A percentile compares a stretch with the other conserved stretches of the same genome.
These are phyloP conservation scores for Coemansia biformis DNA, from an alignment of 192 early-diverging fungal species.

Conservation along the genomic window DNA sequence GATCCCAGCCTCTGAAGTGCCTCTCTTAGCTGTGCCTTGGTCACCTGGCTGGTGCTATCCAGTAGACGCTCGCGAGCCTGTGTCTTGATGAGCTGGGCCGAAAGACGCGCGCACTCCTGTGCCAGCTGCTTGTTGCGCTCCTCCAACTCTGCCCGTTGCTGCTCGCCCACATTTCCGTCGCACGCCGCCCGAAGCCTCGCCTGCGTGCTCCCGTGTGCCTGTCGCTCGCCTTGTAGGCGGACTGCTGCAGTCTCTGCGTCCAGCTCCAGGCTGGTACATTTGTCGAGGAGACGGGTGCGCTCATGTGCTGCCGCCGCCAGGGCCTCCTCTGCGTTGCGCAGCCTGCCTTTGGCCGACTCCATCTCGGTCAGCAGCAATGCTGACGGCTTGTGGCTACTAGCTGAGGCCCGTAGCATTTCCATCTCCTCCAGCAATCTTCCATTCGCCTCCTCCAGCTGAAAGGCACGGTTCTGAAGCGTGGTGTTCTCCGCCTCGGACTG, in stretches of 20 bases:
- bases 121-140: not conserved
- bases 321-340: not conserved
- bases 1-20: constrained; percentile 5
- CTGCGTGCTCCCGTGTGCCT: constrained; percentile 1
- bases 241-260: not conserved
- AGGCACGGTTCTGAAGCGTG: too few relatives aligned
- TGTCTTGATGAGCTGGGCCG: not conserved
- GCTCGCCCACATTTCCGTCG: constrained; percentile 12
- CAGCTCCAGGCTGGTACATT: not conserved
- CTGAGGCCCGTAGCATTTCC: too few relatives aligned
- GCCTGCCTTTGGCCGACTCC: not conserved
- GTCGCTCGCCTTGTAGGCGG: constrained; percentile 2
- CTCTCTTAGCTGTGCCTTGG: constrained; percentile 20
- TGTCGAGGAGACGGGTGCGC: constrained; percentile 1
- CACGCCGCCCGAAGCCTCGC: not conserved
- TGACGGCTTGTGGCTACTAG: not conserved
- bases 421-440: too few relatives aligned
- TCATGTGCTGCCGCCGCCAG: not conserved
- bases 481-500: too few relatives aligned
- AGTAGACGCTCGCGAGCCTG: constrained; percentile 22
- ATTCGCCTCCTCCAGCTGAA: too few relatives aligned
- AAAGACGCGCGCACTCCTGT: too few relatives aligned
- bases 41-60: constrained; percentile 10
- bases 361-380: not conserved
- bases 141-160: not conserved